Conservation (phyloP, 1,284 basidiomycete species). For the Psilocybe mexicana region DNA sequence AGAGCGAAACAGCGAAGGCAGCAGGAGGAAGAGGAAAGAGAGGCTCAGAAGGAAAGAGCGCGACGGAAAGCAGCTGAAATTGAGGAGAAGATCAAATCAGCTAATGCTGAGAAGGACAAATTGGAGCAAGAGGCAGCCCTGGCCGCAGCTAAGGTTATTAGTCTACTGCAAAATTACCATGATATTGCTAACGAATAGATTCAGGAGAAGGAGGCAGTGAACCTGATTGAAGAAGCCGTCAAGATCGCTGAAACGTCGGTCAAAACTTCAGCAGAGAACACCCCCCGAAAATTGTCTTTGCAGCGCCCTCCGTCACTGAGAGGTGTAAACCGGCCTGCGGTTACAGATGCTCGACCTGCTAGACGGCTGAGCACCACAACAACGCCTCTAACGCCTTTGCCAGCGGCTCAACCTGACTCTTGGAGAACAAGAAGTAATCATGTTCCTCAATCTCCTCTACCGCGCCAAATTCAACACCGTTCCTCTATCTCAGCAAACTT, state of each 20-base stretch:
- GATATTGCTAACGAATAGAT: background rate
- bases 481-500: slow-evolving; percentile 28
- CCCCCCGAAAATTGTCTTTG: slow-evolving; percentile 14
- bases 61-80: slow-evolving; percentile 83
- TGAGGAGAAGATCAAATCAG: slow-evolving; percentile 69
- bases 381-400: slow-evolving; percentile 26
- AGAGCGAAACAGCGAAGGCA: slow-evolving; percentile 79
- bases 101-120: slow-evolving; percentile 41
- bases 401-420: slow-evolving; percentile 49
- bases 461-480: slow-evolving; percentile 26
- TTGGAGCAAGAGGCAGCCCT: slow-evolving; percentile 24
- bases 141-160: slow-evolving; percentile 22
- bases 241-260: slow-evolving; percentile 25
- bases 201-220: slow-evolving; percentile 38
- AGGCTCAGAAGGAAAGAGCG: slow-evolving; percentile 83
- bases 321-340: slow-evolving; percentile 23
- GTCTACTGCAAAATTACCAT: slow-evolving; percentile 2
- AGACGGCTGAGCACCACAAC: slow-evolving; percentile 23
- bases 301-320: slow-evolving; percentile 36
- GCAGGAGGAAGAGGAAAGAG: slow-evolving; percentile 85
- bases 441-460: slow-evolving; percentile 31
- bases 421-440: slow-evolving; percentile 57
- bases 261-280: slow-evolving; percentile 2
- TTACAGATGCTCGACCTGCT: slow-evolving; percentile 24
- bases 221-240: slow-evolving; percentile 48